phyloP scores from a whole-genome alignment of 2,329 filamentous ascomycete genomes.

The Colletotrichum trifolii region DNA sequence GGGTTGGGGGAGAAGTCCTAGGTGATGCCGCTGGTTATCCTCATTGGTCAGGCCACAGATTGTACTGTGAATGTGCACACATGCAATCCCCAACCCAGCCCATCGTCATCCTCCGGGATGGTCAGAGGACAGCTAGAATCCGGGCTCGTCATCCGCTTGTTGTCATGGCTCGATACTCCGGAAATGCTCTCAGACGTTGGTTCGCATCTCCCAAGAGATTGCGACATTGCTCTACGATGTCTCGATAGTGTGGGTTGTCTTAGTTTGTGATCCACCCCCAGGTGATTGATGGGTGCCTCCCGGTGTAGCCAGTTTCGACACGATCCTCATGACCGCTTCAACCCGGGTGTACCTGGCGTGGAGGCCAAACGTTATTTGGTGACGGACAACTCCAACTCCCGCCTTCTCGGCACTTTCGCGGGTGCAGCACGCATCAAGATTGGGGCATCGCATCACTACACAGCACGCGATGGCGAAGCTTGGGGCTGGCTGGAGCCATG shows the following conservation, averaged over 20 bases:
- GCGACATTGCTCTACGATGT: not conserved
- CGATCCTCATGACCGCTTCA: conserved; percentile 27
- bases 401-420: not conserved
- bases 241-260: not conserved
- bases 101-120: no score
- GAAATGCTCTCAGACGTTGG: no score
- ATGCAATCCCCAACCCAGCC: no score
- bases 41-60: conserved; percentile 21
- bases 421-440: not conserved
- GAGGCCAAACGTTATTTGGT: conserved; percentile 25
- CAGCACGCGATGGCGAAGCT: no score
- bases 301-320: conserved; percentile 26
- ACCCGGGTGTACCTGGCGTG: conserved; percentile 30
- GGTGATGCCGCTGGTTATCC: conserved; percentile 1
- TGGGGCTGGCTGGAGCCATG: conserved; percentile 3
- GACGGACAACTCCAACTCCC: conserved; percentile 25
- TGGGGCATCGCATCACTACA: conserved; percentile 8
- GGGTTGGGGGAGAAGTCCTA: conserved; percentile 20
- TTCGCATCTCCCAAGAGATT: not conserved
- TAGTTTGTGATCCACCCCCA: conserved; percentile 7
- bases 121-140: conserved; percentile 18
- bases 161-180: no score
- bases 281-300: conserved; percentile 6
- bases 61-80: conserved; percentile 3
- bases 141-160: conserved; percentile 12